Percentiles rank a stretch among this genome's conserved stretches.
Conservation (phyloP, 2,329 filamentous ascomycete species). For the Paracoccidioides brasiliensis region DNA sequence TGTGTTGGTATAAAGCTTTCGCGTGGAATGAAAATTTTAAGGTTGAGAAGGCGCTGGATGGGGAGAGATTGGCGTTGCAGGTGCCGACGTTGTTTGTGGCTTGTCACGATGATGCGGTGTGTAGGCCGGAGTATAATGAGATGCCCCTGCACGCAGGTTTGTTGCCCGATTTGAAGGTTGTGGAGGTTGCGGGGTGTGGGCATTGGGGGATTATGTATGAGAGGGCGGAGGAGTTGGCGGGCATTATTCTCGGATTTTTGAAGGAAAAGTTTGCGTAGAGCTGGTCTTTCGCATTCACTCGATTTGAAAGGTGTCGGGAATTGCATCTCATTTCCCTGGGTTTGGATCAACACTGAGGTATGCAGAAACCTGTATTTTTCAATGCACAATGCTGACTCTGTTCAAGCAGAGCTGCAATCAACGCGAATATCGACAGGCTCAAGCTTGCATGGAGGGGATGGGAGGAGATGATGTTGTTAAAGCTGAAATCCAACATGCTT, state of each 20-base stretch:
- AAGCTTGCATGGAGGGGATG: not conserved
- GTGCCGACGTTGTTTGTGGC: not conserved
- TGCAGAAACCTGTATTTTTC: not conserved
- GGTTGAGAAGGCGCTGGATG: not conserved
- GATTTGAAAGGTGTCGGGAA: not conserved
- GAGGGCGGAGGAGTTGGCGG: not conserved
- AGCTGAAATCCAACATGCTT: too few species aligned
- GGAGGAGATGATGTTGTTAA: too few species aligned
- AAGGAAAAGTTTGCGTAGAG: not conserved
- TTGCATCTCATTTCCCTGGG: not conserved
- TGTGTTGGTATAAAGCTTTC: not conserved
- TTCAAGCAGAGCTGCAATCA: not conserved
- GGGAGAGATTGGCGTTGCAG: not conserved
- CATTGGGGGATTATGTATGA: not conserved
- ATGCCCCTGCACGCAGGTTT: not conserved
- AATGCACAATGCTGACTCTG: not conserved
- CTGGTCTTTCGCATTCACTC: too few species aligned
- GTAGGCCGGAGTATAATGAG: not conserved
- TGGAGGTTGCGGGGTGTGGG: not conserved
- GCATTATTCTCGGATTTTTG: not conserved
- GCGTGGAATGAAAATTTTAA: not conserved
- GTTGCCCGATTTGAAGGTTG: not conserved
- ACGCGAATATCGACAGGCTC: not conserved
- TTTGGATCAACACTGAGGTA: not conserved
- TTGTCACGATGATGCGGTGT: not conserved